Conservation (phyloP, 2,329 filamentous ascomycete genomes). For the Colletotrichum spinosum region DNA sequence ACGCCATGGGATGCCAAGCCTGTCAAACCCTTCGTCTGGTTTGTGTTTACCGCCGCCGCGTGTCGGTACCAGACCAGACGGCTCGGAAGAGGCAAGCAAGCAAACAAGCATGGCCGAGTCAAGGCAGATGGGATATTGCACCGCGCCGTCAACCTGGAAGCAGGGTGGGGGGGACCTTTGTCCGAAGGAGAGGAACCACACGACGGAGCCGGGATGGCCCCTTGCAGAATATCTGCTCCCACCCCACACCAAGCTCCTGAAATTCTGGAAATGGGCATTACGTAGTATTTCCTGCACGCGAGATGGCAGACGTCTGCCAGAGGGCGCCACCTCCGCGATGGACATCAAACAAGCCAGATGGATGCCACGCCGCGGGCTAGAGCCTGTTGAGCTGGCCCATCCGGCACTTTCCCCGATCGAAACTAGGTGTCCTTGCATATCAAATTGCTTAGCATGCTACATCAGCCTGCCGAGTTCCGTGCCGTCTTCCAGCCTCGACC, state of each 20-base stretch:
- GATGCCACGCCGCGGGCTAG: slow-evolving; percentile 20
- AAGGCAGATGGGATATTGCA: no score
- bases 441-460: neutral
- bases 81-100: no score
- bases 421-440: slow-evolving; percentile 5
- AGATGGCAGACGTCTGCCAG: neutral
- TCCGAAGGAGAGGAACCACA: neutral
- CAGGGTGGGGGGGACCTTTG: no score
- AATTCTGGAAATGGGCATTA: slow-evolving; percentile 12
- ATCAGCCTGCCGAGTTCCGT: slow-evolving; percentile 33
- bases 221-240: neutral
- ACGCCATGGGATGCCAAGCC: no score
- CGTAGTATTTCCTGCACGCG: neutral
- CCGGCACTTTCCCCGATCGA: slow-evolving; percentile 24
- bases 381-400: slow-evolving; percentile 22
- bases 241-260: slow-evolving; percentile 28
- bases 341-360: slow-evolving; percentile 19
- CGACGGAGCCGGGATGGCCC: slow-evolving; percentile 8
- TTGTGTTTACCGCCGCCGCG: slow-evolving; percentile 2
- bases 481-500: slow-evolving; percentile 18
- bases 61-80: no score
- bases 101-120: neutral
- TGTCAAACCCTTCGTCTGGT: no score
- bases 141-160: no score
- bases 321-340: slow-evolving; percentile 24